Base-by-base conservation (phyloP, 805 yeast species). In the Myxozyma sirexii region DNA sequence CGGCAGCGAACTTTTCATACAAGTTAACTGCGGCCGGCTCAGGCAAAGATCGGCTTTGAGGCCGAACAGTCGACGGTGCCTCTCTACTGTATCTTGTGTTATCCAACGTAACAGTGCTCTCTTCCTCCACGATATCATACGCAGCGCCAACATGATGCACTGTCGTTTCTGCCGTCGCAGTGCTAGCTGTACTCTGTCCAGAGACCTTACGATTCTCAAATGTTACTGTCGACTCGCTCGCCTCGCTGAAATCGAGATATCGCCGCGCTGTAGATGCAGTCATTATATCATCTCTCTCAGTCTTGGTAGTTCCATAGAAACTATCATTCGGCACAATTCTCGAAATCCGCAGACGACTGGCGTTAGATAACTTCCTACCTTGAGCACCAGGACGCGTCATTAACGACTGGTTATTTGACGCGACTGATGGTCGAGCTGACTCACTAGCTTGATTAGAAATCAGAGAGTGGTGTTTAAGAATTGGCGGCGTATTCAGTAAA, bases 401-500 rank as follows among this genome's bases (percentile, higher is more conserved):
- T 8, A 29, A 38, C 23, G 45, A 17, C 6, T 33, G 17, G 21
- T 43, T 31, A 21, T n/a, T 41, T 7, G 47, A 42, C 19, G 38
- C 24, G 5, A 3, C n/a, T 10, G 10, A 21, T 5, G 23, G 26
- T 41, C 24, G 15, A 7, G 45, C 23, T 17, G 47, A 43, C 17
- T 29, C 41, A 46, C 10, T 29, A 10, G 27, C 29, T 35, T 35
- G 26, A 2, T 43, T 37, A 24, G 29, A 13, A 19, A 8, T 23
- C 33, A 51, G 17, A 1, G 42, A 31, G 29, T 47, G 23, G n/a
- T 45, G 42, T 29, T 54, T 58, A 37, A 57, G 47, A 4, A 61
- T 63, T 4, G 65, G 65, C 19, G 65, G 60, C 5, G 65, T 58
- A 46, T 52, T 56, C 19, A 61, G 41, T 27, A 61, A 27, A 8